Evolutionary conservation across 1,284 basidiomycete species (phyloP).

Genomic region (Golubevia pallescens): DNA sequence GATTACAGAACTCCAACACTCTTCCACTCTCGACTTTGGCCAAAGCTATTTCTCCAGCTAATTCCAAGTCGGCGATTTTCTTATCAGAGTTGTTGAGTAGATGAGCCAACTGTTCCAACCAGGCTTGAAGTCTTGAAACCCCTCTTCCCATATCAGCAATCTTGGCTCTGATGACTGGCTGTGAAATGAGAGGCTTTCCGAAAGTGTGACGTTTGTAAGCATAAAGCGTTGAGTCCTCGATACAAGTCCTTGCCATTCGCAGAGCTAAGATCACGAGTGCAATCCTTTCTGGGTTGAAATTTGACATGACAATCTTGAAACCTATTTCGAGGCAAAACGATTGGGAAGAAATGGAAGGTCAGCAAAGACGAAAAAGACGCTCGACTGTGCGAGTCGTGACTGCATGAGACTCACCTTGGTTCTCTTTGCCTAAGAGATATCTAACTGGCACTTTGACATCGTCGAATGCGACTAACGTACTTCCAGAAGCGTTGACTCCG

Average conservation of each 20-base stretch:
- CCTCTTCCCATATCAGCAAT: slow-evolving; percentile 14
- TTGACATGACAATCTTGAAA: slow-evolving; percentile 17
- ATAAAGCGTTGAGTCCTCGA: slow-evolving; percentile 10
- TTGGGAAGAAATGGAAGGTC: not conserved
- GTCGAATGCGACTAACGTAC: not conserved
- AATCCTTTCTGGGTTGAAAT: slow-evolving; percentile 15
- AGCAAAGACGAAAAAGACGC: too few relatives aligned
- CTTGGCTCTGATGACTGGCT: slow-evolving; percentile 14
- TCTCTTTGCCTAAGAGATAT: slow-evolving; percentile 12
- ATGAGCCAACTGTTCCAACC: slow-evolving; percentile 14
- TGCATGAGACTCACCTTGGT: slow-evolving; percentile 1
- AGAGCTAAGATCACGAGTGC: slow-evolving; percentile 8
- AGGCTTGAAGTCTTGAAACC: slow-evolving; percentile 12
- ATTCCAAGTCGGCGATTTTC: slow-evolving; percentile 6
- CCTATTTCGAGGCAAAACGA: not conserved
- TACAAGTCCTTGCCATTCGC: slow-evolving; percentile 13
- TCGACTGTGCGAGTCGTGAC: not conserved
- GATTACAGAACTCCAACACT: not conserved
- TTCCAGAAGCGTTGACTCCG: slow-evolving; percentile 1
- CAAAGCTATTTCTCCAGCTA: slow-evolving; percentile 5
- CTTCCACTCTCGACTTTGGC: not conserved
- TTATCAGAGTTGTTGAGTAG: slow-evolving; percentile 2
- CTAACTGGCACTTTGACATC: slow-evolving; percentile 9
- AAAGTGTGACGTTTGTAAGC: slow-evolving; percentile 12
- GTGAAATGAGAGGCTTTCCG: slow-evolving; percentile 11